Evolutionary conservation across 2,329 filamentous ascomycete genomes (phyloP).

Genomic region (Trichophyton schoenleinii): DNA sequence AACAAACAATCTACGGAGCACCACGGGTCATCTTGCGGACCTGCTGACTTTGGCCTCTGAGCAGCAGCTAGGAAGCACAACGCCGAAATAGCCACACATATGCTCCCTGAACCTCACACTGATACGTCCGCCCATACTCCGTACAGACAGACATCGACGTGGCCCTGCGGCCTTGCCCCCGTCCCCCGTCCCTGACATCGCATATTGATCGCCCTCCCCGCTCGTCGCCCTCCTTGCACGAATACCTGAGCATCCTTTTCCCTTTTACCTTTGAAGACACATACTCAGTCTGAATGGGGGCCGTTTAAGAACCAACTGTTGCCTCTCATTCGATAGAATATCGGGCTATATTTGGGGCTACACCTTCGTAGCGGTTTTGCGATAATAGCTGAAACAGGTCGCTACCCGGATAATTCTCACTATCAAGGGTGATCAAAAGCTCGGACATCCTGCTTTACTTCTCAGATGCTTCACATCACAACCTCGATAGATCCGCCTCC

Average conservation of each 20-base stretch:
- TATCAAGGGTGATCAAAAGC: not conserved
- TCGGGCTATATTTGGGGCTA: not conserved
- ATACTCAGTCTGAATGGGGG: not conserved
- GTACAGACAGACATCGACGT: not conserved
- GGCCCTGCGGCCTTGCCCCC: not conserved
- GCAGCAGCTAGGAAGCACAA: not conserved
- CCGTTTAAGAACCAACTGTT: not conserved
- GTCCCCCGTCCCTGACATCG: not conserved
- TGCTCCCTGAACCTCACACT: not conserved
- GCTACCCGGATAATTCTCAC: conserved; percentile 1
- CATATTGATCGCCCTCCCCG: conserved; percentile 3
- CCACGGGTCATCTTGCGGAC: not conserved
- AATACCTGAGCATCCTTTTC: too few relatives aligned
- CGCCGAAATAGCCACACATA: not conserved
- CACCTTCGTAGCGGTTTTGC: not conserved
- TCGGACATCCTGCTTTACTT: not conserved
- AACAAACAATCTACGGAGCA: too few relatives aligned
- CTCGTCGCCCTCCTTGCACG: not conserved
- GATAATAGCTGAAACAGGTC: not conserved
- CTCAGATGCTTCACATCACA: conserved; percentile 3
- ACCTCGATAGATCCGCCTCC: not conserved
- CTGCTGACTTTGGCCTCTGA: not conserved
- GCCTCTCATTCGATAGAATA: conserved; percentile 1
- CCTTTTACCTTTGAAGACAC: not conserved
- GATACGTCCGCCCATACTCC: not conserved